Evolutionary conservation across 1,284 basidiomycete genomes (phyloP).

Genomic region (Ustilago tritici): DNA sequence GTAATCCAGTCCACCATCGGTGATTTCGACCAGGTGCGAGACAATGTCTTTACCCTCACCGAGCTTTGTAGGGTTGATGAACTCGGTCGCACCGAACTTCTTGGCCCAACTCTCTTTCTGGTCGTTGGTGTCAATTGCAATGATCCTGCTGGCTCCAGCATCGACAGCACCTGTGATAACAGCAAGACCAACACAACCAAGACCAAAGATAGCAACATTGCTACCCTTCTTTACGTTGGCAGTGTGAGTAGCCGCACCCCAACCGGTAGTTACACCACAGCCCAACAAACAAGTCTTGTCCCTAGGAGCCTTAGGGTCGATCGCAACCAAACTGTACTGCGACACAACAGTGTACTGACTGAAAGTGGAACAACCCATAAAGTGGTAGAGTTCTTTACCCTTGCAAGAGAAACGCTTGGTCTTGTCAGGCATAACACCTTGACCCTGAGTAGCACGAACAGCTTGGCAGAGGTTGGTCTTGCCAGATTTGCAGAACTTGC

Average conservation of each 20-base stretch:
- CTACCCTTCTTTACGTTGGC: conserved; percentile 74
- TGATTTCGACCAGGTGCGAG: conserved; percentile 89
- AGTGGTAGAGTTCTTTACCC: conserved; percentile 89
- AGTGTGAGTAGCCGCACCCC: conserved; percentile 82
- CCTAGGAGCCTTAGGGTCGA: conserved; percentile 85
- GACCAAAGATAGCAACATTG: conserved; percentile 92
- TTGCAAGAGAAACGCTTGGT: conserved; percentile 91
- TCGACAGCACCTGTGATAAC: conserved; percentile 78
- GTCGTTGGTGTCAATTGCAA: conserved; percentile 95
- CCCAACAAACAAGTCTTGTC: conserved; percentile 93
- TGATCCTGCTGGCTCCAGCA: conserved; percentile 86
- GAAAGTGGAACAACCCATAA: conserved; percentile 99
- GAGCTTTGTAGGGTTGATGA: conserved; percentile 85
- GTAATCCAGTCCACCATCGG: conserved; percentile 96
- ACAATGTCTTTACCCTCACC: conserved; percentile 77
- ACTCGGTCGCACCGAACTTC: conserved; percentile 97
- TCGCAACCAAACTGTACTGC: conserved; percentile 93
- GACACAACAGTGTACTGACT: conserved; percentile 99
- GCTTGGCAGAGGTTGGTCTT: conserved; percentile 82
- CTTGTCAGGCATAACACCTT: conserved; percentile 94
- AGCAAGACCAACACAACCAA: conserved; percentile 95
- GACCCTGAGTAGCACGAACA: conserved; percentile 94
- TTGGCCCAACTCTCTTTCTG: conserved; percentile 81
- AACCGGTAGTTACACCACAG: conserved; percentile 97
- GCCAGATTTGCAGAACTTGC: conserved; percentile 91